Conservation (phyloP, 108 stramenopile species). For the Asterionellopsis glacialis region DNA sequence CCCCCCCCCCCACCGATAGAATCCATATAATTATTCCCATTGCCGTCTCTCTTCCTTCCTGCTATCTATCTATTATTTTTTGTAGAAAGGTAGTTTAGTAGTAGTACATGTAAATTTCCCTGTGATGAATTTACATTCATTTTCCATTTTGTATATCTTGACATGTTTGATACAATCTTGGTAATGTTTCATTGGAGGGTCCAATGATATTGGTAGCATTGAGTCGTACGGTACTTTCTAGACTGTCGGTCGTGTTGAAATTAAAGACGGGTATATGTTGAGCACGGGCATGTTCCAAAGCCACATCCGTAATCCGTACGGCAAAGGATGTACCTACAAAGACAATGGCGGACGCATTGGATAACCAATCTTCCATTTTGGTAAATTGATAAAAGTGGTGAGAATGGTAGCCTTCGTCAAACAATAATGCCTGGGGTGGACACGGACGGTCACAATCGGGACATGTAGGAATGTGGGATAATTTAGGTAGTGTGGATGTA, state of each 20-base stretch:
- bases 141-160: too few species aligned
- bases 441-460: slow-evolving; percentile 39
- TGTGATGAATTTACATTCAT: too few species aligned
- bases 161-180: slow-evolving; percentile 5
- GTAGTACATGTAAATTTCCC: too few species aligned
- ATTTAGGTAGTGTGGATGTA: neutral
- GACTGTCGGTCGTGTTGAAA: slow-evolving; percentile 51
- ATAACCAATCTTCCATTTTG: slow-evolving; percentile 56
- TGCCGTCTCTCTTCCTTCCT: too few species aligned
- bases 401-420: slow-evolving; percentile 76
- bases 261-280: slow-evolving; percentile 47
- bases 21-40: too few species aligned
- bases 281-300: slow-evolving; percentile 50
- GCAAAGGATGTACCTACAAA: slow-evolving; percentile 65
- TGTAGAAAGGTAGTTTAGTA: too few species aligned
- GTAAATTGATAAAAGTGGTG: slow-evolving; percentile 69
- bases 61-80: too few species aligned
- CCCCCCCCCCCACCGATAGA: too few species aligned
- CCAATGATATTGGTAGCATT: slow-evolving; percentile 58
- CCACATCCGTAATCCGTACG: slow-evolving; percentile 52
- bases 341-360: slow-evolving; percentile 41
- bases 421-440: slow-evolving; percentile 61
- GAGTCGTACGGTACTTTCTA: slow-evolving; percentile 36
- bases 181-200: slow-evolving; percentile 33
- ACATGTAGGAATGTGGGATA: slow-evolving; percentile 42